Evolutionary conservation across 83 land plant genomes (phyloP).

Genomic region (Thuja plicata): DNA sequence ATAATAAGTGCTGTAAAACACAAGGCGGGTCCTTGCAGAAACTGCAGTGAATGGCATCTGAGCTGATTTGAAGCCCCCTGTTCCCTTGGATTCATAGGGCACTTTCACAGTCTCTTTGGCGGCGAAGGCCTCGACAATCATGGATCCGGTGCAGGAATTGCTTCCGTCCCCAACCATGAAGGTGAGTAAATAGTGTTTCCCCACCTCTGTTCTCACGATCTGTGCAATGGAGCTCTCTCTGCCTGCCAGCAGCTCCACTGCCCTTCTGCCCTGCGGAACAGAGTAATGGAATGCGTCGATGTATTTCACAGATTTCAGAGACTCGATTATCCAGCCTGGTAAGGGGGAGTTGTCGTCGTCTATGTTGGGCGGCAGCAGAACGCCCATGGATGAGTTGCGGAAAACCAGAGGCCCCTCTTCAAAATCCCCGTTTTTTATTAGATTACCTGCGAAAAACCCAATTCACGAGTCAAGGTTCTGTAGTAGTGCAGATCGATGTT

Average conservation of each 20-base stretch:
- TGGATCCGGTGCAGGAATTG: slow-evolving; percentile 21
- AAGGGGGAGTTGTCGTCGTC: neutral
- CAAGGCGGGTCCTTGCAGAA: slow-evolving; percentile 12
- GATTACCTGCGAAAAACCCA: slow-evolving; percentile 14
- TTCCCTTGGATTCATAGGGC: slow-evolving; percentile 29
- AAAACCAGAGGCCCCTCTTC: slow-evolving; percentile 38
- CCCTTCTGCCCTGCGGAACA: slow-evolving; percentile 29
- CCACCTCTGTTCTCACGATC: slow-evolving; percentile 27
- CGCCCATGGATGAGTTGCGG: slow-evolving; percentile 26
- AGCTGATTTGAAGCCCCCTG: slow-evolving; percentile 21
- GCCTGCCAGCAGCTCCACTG: slow-evolving; percentile 37
- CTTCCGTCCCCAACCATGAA: slow-evolving; percentile 31
- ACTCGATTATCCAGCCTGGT: slow-evolving; percentile 14
- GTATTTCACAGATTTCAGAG: slow-evolving; percentile 33
- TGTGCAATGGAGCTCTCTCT: slow-evolving; percentile 30
- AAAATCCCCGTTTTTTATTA: slow-evolving; percentile 35
- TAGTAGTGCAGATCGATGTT: neutral
- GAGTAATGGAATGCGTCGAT: slow-evolving; percentile 32
- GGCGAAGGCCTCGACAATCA: slow-evolving; percentile 34
- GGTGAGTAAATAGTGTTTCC: slow-evolving; percentile 20
- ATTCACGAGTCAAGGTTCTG: too few relatives aligned
- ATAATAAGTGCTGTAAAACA: slow-evolving; percentile 31
- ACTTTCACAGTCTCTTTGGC: slow-evolving; percentile 20
- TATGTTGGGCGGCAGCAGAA: slow-evolving; percentile 21
- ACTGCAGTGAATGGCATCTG: slow-evolving; percentile 22